These are phyloP conservation scores for Syncephalastrum sp. DNA, from an alignment of 371 early-diverging fungal species.

Conservation along the genomic window DNA sequence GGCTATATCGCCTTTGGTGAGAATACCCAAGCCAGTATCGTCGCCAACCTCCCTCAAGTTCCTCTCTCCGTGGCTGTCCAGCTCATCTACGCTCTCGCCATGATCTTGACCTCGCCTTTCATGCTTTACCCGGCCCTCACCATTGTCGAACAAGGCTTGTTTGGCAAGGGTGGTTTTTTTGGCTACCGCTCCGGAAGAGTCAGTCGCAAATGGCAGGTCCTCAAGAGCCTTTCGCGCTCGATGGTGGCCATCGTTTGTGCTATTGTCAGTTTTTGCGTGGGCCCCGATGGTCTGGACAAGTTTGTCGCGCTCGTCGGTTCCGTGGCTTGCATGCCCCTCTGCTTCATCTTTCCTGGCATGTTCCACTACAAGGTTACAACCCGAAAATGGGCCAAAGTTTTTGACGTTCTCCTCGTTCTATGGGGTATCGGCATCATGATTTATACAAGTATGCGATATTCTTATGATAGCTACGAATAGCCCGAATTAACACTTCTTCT, in stretches of 20 bases:
- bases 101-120: slow-evolving; percentile 77
- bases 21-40: slow-evolving; percentile 66
- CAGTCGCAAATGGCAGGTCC: slow-evolving; percentile 53
- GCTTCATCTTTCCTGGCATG: slow-evolving; percentile 32
- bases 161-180: slow-evolving; percentile 12
- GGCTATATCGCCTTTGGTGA: slow-evolving; percentile 76
- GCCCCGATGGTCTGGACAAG: slow-evolving; percentile 64
- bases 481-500: not conserved
- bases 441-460: slow-evolving; percentile 20
- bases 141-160: slow-evolving; percentile 64
- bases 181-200: slow-evolving; percentile 33
- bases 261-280: slow-evolving; percentile 59
- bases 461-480: not conserved
- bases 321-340: slow-evolving; percentile 43
- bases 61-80: slow-evolving; percentile 59
- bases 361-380: slow-evolving; percentile 65
- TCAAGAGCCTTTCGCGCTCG: slow-evolving; percentile 65
- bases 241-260: slow-evolving; percentile 56
- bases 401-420: slow-evolving; percentile 45
- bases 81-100: slow-evolving; percentile 74
- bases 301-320: slow-evolving; percentile 66
- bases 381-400: slow-evolving; percentile 23
- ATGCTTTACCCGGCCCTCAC: slow-evolving; percentile 73
- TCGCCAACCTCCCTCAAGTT: slow-evolving; percentile 62
- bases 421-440: slow-evolving; percentile 60